These are phyloP conservation scores for Saccharum spontaneum DNA, from an alignment of 176 grass and related monocot genomes.

Conservation along the genomic window DNA sequence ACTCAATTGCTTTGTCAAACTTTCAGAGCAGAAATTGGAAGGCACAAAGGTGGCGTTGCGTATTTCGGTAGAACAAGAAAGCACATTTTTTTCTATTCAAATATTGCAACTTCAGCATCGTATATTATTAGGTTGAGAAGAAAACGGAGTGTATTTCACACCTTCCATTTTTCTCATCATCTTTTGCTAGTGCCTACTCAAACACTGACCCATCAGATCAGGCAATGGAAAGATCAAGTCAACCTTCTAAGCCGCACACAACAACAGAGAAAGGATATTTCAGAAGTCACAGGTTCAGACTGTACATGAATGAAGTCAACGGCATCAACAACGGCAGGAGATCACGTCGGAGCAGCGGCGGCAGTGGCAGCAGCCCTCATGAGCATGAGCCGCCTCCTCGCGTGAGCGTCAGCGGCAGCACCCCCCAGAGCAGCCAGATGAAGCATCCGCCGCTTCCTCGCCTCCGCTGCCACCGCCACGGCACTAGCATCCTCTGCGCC, in stretches of 20 bases:
- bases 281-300: slow-evolving; percentile 11
- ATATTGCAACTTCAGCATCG: background rate
- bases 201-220: slow-evolving; percentile 1
- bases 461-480: background rate
- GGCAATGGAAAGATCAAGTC: background rate
- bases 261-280: background rate
- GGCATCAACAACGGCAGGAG: background rate
- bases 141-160: background rate
- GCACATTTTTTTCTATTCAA: background rate
- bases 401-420: slow-evolving; percentile 28
- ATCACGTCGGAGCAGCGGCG: slow-evolving; percentile 30
- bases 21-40: background rate
- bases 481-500: background rate
- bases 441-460: slow-evolving; percentile 54
- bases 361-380: slow-evolving; percentile 38
- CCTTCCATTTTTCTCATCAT: background rate
- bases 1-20: background rate
- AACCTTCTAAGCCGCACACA: background rate
- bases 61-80: background rate
- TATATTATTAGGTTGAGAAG: background rate
- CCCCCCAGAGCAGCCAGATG: slow-evolving; percentile 57
- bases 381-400: slow-evolving; percentile 45
- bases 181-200: background rate
- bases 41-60: background rate
- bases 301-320: background rate